Base-by-base conservation (phyloP, 805 yeast species). In the Sporopachydermia quercuum region DNA sequence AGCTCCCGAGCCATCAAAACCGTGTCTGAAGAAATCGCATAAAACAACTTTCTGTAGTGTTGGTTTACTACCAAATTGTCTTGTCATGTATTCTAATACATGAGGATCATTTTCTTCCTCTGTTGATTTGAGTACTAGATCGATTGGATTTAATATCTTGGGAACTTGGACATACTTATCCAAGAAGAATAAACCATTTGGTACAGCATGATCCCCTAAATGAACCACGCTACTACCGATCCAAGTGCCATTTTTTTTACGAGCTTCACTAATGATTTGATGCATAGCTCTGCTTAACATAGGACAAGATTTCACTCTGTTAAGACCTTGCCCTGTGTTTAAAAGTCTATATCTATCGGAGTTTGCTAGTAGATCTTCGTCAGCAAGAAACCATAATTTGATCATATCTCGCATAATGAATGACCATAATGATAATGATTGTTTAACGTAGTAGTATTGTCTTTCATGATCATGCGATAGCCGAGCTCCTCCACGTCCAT, bases 121-220 rank as follows among this genome's bases (percentile, higher is more conserved):
- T 35, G 81, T 68, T 43, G 71, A 65, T 43, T 63, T 52, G 23
- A 82, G 52, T 34, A 73, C 71, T 23, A 66, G 65, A 50, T 78
- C 80, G 37, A 81, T 73, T 2, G 93, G 93, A 35, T 74, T 80
- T 48, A 81, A 57, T 30, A 81, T 80, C 39, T 77, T 68, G 19
- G 91, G 91, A 2, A 82, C 83, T 55, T 81, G 93, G 19, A 78
- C 70, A 53, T 81, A 81, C 53, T 82, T 81, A 56, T 81, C 91
- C 39, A 81, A 57, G 61, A 81, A 81, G 52, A 80, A 80, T 43
- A 82, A 54, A 0, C 89, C 86, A 54, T 81, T 81, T 2, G 93
- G 93, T 3, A 81, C 93, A 1, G 87, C 81, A 49, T 76, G 79
- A 55, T 81, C 93, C 34, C 91, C 93, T 14, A 82, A 52, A 56